phyloP scores from a whole-genome alignment of 2,329 filamentous ascomycete genomes.

The Claviceps sp. region DNA sequence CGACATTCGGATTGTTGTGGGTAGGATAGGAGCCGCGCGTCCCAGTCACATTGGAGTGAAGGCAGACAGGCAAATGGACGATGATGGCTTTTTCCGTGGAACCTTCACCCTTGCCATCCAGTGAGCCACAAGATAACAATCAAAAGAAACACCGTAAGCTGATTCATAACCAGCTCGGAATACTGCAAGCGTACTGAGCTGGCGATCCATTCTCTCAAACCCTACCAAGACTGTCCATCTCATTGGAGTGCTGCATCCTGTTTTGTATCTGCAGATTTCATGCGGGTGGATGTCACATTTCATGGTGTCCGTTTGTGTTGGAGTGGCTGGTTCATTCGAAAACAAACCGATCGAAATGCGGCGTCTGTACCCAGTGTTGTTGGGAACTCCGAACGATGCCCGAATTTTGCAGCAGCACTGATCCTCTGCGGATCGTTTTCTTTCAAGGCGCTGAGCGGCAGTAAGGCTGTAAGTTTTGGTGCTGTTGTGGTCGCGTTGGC shows the following conservation, averaged over 20 bases:
- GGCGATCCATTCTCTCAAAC: background rate
- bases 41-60: too few relatives aligned
- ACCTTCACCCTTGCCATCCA: too few relatives aligned
- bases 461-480: too few relatives aligned
- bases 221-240: background rate
- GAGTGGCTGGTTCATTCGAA: background rate
- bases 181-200: background rate
- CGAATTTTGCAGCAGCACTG: background rate
- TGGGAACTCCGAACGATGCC: too few relatives aligned
- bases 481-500: background rate
- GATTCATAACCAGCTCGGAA: background rate
- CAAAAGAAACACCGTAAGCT: background rate
- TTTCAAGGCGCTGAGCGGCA: background rate
- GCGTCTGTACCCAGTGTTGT: too few relatives aligned
- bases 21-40: too few relatives aligned
- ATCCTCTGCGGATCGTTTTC: background rate
- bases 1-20: too few relatives aligned
- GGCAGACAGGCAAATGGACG: too few relatives aligned
- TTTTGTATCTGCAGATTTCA: too few relatives aligned
- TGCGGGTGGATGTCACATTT: background rate
- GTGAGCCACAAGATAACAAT: too few relatives aligned
- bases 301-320: background rate
- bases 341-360: too few relatives aligned
- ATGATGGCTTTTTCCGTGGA: too few relatives aligned
- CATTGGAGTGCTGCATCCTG: background rate